A percentile compares a stretch with the other conserved stretches of the same genome.
These are phyloP conservation scores for Antitrichia curtipendula DNA, from an alignment of 225 moss, liverwort and hornwort genomes.

Conservation along the genomic window DNA sequence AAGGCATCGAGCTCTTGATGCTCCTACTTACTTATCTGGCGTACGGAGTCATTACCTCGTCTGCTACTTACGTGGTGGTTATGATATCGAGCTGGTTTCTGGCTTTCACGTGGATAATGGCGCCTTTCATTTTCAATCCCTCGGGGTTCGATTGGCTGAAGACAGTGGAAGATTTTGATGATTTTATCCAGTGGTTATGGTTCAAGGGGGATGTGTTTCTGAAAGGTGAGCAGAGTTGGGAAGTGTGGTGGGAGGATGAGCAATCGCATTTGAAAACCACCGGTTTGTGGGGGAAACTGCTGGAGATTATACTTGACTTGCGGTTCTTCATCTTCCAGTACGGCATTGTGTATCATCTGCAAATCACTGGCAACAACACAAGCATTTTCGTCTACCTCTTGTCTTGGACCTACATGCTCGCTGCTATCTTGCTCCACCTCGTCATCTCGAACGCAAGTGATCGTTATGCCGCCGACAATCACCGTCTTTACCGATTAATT, in stretches of 20 bases:
- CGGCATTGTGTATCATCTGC: constrained; percentile 87
- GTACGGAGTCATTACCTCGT: constrained; percentile 40
- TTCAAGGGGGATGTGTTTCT: constrained; percentile 80
- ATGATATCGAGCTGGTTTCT: constrained; percentile 95
- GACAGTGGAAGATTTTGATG: constrained; percentile 81
- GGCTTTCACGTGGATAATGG: constrained; percentile 87
- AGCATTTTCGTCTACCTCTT: constrained; percentile 76
- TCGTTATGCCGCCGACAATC: constrained; percentile 55
- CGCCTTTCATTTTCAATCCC: constrained; percentile 90
- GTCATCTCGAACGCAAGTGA: constrained; percentile 38
- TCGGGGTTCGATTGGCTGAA: constrained; percentile 98
- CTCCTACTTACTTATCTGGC: constrained; percentile 67
- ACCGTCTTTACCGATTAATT: constrained; percentile 55
- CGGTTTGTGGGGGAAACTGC: constrained; percentile 71
- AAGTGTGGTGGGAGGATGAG: constrained; percentile 92
- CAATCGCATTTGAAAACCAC: constrained; percentile 70
- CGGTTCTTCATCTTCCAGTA: constrained; percentile 97
- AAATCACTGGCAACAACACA: constrained; percentile 52
- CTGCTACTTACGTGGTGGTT: constrained; percentile 60
- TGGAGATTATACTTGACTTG: constrained; percentile 69
- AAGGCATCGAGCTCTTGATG: constrained; percentile 82
- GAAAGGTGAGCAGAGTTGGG: constrained; percentile 61
- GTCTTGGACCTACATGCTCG: constrained; percentile 76
- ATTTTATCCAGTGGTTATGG: constrained; percentile 82
- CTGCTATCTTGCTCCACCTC: constrained; percentile 54